Evolutionary conservation across 257 asterid genomes (phyloP).

Genomic region (Craterostigma plantagineum): DNA sequence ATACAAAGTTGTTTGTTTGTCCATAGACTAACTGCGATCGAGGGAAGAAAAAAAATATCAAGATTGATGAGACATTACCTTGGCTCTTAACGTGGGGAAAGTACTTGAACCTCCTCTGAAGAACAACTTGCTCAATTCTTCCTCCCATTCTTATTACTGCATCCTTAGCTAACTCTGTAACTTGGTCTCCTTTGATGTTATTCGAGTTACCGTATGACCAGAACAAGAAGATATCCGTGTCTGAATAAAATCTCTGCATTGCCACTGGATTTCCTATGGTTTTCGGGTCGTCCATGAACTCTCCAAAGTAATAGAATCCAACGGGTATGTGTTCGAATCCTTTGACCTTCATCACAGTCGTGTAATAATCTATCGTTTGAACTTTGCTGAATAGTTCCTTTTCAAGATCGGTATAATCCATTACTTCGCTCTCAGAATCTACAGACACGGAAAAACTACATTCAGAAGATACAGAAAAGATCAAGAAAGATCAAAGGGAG

Average conservation of each 20-base stretch:
- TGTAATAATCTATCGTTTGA: slow-evolving; percentile 55
- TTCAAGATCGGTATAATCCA: slow-evolving; percentile 47
- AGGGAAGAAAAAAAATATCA: not conserved
- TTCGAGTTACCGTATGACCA: slow-evolving; percentile 81
- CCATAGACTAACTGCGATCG: not conserved
- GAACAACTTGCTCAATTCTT: slow-evolving; percentile 21
- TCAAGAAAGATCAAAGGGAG: too few species aligned
- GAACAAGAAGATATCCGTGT: slow-evolving; percentile 42
- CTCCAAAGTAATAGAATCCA: slow-evolving; percentile 68
- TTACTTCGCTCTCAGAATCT: slow-evolving; percentile 8
- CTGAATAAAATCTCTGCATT: slow-evolving; percentile 57
- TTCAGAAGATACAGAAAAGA: too few species aligned
- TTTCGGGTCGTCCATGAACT: slow-evolving; percentile 57
- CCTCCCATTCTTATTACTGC: slow-evolving; percentile 60
- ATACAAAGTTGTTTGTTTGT: slow-evolving; percentile 1
- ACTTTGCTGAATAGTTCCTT: slow-evolving; percentile 53
- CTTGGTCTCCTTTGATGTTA: slow-evolving; percentile 28
- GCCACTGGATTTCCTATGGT: slow-evolving; percentile 77
- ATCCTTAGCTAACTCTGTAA: slow-evolving; percentile 35
- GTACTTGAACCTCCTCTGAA: slow-evolving; percentile 59
- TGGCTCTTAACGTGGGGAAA: slow-evolving; percentile 62
- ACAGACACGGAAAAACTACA: not conserved
- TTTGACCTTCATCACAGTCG: slow-evolving; percentile 56
- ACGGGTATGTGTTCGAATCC: slow-evolving; percentile 54
- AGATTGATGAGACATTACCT: slow-evolving; percentile 23